A percentile compares a stretch with the other conserved stretches of the same genome.
phyloP scores from a whole-genome alignment of 768 basidiomycete species.

The Candolleomyces efflorescens region DNA sequence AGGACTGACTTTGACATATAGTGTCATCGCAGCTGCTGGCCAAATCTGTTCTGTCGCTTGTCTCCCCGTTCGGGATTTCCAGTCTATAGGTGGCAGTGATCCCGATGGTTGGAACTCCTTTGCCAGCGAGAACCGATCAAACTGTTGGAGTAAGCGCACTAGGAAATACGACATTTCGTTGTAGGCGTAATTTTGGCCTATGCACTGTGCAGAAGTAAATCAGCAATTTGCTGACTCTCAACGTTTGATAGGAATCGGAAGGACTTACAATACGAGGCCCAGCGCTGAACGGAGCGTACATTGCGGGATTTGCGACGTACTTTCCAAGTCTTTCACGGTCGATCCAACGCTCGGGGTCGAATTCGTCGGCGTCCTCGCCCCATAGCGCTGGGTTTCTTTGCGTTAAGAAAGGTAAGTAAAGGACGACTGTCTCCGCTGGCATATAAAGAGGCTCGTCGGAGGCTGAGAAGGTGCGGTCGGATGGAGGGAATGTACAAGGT shows the following conservation, averaged over 20 bases:
- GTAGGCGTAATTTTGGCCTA: conserved; percentile 73
- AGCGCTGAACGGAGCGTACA: conserved; percentile 72
- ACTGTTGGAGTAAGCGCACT: conserved; percentile 61
- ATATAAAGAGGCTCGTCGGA: conserved; percentile 47
- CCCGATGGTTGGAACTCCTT: conserved; percentile 57
- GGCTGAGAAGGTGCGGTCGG: conserved; percentile 43
- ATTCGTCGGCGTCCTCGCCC: conserved; percentile 74
- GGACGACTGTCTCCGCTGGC: conserved; percentile 52
- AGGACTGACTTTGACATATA: conserved; percentile 59
- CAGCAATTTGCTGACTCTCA: neutral
- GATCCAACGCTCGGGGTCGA: conserved; percentile 78
- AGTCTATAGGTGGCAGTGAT: conserved; percentile 58
- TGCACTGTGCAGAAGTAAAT: conserved; percentile 39
- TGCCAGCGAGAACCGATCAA: conserved; percentile 55
- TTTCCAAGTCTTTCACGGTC: conserved; percentile 47
- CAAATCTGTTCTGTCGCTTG: conserved; percentile 56
- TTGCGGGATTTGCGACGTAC: conserved; percentile 57
- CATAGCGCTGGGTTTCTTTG: conserved; percentile 67
- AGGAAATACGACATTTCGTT: conserved; percentile 76
- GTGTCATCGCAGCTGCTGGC: conserved; percentile 59
- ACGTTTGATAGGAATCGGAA: neutral
- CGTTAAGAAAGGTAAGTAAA: conserved; percentile 57
- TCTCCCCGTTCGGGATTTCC: conserved; percentile 45
- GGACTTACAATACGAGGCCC: conserved; percentile 54
- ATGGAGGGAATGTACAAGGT: conserved; percentile 46